phyloP scores from a whole-genome alignment of 108 stramenopile genomes.

The Cylindrotheca fusiformis region DNA sequence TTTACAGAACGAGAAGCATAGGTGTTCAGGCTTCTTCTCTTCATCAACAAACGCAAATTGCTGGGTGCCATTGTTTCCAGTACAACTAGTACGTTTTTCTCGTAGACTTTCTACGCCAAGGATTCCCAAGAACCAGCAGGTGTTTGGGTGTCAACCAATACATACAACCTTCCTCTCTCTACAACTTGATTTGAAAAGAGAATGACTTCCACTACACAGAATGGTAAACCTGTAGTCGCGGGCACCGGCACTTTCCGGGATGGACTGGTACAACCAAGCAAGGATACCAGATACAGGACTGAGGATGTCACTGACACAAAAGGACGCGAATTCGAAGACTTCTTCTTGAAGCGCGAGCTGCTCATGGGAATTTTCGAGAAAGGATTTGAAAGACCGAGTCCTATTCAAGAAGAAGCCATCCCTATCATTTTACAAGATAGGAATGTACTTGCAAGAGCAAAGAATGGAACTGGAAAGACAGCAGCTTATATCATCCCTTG shows the following conservation, averaged over 20 bases:
- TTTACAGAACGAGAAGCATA: too few relatives aligned
- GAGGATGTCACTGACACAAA: conserved; percentile 96
- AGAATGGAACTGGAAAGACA: conserved; percentile 98
- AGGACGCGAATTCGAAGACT: conserved; percentile 98
- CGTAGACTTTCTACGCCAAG: too few relatives aligned
- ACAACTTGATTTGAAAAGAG: background rate
- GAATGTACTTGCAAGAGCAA: conserved; percentile 96
- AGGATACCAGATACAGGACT: conserved; percentile 90
- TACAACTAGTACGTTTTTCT: too few relatives aligned
- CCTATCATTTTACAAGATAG: conserved; percentile 95
- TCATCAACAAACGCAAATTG: too few relatives aligned
- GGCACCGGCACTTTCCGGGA: conserved; percentile 83
- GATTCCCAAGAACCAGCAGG: too few relatives aligned
- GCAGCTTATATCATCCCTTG: conserved; percentile 99
- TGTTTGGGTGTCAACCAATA: too few relatives aligned
- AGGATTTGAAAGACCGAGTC: conserved; percentile 98
- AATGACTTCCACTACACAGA: too few relatives aligned
- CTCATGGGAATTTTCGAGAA: conserved; percentile 99
- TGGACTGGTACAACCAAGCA: conserved; percentile 74
- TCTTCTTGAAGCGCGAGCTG: conserved; percentile 93
- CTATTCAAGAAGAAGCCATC: conserved; percentile 98
- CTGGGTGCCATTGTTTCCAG: too few relatives aligned
- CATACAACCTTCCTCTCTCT: background rate
- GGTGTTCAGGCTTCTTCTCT: too few relatives aligned
- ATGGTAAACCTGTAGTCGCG: conserved; percentile 30